These are phyloP conservation scores for Paratinospora sagittata DNA, from an alignment of 164 flowering plant species.

Conservation along the genomic window DNA sequence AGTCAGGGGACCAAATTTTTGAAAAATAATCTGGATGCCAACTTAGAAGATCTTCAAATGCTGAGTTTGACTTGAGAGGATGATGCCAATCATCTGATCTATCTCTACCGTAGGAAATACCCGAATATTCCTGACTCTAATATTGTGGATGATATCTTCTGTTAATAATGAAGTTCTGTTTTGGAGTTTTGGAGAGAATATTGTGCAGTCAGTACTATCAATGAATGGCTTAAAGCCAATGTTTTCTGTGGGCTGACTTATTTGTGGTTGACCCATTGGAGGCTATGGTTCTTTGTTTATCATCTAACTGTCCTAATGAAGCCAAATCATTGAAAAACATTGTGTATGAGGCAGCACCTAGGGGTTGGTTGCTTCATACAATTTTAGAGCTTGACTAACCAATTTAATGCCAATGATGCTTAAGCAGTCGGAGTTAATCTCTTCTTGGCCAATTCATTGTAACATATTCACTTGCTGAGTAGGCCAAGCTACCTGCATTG, in stretches of 20 bases:
- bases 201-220: background rate
- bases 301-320: background rate
- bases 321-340: background rate
- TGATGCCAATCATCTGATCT: background rate
- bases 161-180: background rate
- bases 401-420: background rate
- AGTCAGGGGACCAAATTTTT: background rate
- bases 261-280: background rate
- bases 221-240: background rate
- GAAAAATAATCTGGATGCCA: too few species aligned
- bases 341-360: background rate
- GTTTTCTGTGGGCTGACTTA: background rate
- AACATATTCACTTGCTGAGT: background rate
- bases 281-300: background rate
- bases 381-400: background rate
- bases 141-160: background rate
- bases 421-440: background rate
- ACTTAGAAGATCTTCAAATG: too few species aligned
- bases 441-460: background rate
- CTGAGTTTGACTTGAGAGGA: background rate
- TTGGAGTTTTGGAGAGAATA: background rate
- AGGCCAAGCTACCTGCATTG: too few species aligned
- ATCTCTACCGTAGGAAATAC: background rate
- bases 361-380: background rate
- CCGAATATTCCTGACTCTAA: background rate